Conservation (phyloP, 345 rosid species). For the Salix suchowensis region DNA sequence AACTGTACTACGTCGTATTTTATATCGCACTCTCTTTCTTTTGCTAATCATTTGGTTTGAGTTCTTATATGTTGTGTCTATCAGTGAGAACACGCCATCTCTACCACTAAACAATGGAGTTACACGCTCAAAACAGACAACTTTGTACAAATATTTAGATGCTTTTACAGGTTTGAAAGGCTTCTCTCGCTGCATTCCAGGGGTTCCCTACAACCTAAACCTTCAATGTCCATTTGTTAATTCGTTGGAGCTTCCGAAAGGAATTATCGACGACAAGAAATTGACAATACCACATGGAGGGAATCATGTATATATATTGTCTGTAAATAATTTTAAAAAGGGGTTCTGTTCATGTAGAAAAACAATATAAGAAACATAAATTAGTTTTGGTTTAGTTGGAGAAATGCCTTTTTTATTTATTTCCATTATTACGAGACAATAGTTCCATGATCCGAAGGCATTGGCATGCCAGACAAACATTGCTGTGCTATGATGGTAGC, state of each 20-base stretch:
- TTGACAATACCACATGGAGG: conserved; percentile 22
- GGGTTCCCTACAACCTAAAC: background rate
- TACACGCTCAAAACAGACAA: background rate
- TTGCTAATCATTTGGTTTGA: conserved; percentile 43
- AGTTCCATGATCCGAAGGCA: no score
- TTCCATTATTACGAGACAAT: no score
- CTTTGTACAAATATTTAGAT: conserved; percentile 3
- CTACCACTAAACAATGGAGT: conserved; percentile 17
- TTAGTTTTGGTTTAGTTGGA: no score
- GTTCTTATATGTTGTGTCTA: conserved; percentile 29
- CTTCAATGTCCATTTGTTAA: background rate
- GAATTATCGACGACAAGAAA: conserved; percentile 23
- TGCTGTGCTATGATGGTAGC: no score
- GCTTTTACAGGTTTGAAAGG: conserved; percentile 8
- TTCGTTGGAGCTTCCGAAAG: conserved; percentile 4
- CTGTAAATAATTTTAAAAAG: no score
- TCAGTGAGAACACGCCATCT: conserved; percentile 13
- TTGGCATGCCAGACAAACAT: no score
- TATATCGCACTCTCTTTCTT: background rate
- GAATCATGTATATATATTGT: no score
- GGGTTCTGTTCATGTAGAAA: no score
- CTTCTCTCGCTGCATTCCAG: background rate
- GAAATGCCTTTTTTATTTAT: no score
- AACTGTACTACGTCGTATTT: background rate
- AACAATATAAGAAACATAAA: no score